phyloP scores from a whole-genome alignment of 2,329 filamentous ascomycete genomes.

The Alternaria ethzedia region DNA sequence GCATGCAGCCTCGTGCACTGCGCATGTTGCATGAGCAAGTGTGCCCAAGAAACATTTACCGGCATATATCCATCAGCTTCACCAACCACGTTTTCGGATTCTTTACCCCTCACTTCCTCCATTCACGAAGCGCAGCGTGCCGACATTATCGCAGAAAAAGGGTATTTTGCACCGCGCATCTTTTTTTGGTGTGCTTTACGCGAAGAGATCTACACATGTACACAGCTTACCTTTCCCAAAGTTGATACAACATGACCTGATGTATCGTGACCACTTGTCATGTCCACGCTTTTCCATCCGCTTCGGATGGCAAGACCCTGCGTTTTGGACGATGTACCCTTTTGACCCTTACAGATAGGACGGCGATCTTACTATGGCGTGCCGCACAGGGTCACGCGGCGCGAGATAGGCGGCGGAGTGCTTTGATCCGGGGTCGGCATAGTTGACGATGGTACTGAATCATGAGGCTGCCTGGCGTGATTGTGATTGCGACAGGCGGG shows the following conservation, averaged over 20 bases:
- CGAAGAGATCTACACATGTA: background rate
- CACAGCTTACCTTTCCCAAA: background rate
- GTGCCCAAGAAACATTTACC: background rate
- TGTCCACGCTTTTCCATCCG: conserved; percentile 1
- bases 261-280: conserved; percentile 7
- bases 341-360: background rate
- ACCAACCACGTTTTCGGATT: background rate
- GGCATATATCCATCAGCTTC: background rate
- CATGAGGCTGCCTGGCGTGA: background rate
- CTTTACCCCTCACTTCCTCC: background rate
- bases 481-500: background rate
- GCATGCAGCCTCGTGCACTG: background rate
- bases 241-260: conserved; percentile 2
- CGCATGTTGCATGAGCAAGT: background rate
- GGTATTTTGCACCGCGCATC: background rate
- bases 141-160: background rate
- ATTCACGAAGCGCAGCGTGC: background rate
- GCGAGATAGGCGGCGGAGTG: background rate
- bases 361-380: conserved; percentile 1
- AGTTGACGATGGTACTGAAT: conserved; percentile 1
- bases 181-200: background rate
- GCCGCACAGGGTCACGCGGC: conserved; percentile 9
- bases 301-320: background rate
- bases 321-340: background rate
- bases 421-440: conserved; percentile 6